Conservation (phyloP, 2,329 filamentous ascomycete species). For the Aspergillus brasiliensis region DNA sequence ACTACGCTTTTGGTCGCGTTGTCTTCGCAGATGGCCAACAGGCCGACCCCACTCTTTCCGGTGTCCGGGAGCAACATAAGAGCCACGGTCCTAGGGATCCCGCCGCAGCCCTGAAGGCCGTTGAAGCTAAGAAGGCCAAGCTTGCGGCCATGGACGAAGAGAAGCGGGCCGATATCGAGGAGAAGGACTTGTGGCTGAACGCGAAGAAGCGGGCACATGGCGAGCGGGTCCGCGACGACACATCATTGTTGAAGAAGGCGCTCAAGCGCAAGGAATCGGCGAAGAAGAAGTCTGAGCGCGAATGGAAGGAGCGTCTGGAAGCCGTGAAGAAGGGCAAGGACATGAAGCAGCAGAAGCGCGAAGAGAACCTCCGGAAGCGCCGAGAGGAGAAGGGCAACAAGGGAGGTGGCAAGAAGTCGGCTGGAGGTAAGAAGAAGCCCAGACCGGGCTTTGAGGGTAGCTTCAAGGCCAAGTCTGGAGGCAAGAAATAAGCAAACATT, state of each 20-base stretch:
- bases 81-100: conserved; percentile 82
- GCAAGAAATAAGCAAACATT: conserved; percentile 39
- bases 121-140: conserved; percentile 82
- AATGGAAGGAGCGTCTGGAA: conserved; percentile 75
- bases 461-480: conserved; percentile 58
- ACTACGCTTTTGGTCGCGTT: conserved; percentile 89
- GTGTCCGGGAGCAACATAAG: conserved; percentile 67
- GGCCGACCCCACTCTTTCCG: conserved; percentile 69
- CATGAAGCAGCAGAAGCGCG: conserved; percentile 78
- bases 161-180: conserved; percentile 82
- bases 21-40: conserved; percentile 84
- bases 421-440: conserved; percentile 52
- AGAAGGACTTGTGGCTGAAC: conserved; percentile 93
- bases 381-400: conserved; percentile 71
- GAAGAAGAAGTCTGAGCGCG: conserved; percentile 89
- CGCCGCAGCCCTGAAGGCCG: conserved; percentile 80
- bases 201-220: conserved; percentile 87
- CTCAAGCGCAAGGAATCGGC: conserved; percentile 87
- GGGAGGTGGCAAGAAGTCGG: conserved; percentile 46
- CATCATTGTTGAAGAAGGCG: conserved; percentile 85
- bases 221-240: conserved; percentile 85
- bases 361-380: conserved; percentile 74
- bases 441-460: conserved; percentile 73
- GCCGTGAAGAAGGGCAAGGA: conserved; percentile 75
- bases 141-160: conserved; percentile 72